Evolutionary conservation across 805 yeast species (phyloP).

Genomic region (Lachancea fermentati): DNA sequence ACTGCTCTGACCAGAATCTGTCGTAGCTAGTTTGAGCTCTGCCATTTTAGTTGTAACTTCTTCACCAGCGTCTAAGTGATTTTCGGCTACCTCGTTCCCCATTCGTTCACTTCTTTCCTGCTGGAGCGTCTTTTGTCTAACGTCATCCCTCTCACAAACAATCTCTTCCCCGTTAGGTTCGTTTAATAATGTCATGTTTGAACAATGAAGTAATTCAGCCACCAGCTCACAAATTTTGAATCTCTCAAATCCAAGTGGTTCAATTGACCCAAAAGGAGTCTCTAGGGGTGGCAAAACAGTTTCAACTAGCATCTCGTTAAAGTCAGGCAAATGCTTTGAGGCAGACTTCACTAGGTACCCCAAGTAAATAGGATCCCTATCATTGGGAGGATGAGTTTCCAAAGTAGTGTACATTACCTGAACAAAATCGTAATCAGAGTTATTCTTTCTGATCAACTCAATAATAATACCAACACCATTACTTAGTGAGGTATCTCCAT

Average conservation of each 20-base stretch:
- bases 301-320: constrained; percentile 53
- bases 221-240: constrained; percentile 89
- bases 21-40: constrained; percentile 7
- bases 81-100: constrained; percentile 3
- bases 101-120: constrained; percentile 13
- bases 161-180: constrained; percentile 66
- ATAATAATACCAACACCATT: constrained; percentile 94
- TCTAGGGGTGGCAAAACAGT: constrained; percentile 33
- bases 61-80: constrained; percentile 3
- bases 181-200: constrained; percentile 88
- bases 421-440: constrained; percentile 88
- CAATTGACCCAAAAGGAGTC: constrained; percentile 49
- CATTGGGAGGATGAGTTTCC: constrained; percentile 87
- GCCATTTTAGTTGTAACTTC: constrained; percentile 5
- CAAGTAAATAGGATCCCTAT: constrained; percentile 87
- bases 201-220: constrained; percentile 92
- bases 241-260: constrained; percentile 87
- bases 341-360: constrained; percentile 80
- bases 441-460: constrained; percentile 90
- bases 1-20: constrained; percentile 4
- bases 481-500: constrained; percentile 81
- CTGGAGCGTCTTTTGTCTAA: constrained; percentile 37
- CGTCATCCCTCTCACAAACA: constrained; percentile 62
- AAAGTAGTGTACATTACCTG: constrained; percentile 78
- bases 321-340: constrained; percentile 62